A percentile compares a stretch with the other conserved stretches of the same genome.
Evolutionary conservation across 257 asterid genomes (phyloP).

Genomic region (Jacaranda copaia): DNA sequence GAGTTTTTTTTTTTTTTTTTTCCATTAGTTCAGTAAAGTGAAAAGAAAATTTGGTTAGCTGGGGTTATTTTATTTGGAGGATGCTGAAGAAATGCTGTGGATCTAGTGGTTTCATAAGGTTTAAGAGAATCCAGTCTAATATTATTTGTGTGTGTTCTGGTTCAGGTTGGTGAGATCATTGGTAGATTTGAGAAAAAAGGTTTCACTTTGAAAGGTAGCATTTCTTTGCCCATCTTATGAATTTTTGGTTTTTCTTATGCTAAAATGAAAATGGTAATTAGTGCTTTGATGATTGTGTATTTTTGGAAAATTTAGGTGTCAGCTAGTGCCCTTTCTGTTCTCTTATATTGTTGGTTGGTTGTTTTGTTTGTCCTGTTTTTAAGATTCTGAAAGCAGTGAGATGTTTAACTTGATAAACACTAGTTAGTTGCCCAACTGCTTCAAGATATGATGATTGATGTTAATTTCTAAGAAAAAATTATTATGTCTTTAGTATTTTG

Average conservation of each 20-base stretch:
- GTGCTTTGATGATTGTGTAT: conserved; percentile 23
- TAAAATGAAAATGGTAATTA: background rate
- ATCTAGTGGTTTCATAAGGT: background rate
- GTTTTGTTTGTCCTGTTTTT: too few species aligned
- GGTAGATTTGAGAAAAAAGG: conserved; percentile 88
- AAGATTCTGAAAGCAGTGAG: background rate
- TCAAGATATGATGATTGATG: background rate
- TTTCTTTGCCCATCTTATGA: background rate
- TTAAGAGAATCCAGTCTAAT: background rate
- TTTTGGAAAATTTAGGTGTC: background rate
- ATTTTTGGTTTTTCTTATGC: background rate
- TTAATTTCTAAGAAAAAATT: conserved; percentile 12
- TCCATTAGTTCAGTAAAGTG: background rate
- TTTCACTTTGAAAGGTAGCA: conserved; percentile 72
- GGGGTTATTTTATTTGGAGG: background rate
- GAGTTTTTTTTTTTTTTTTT: background rate
- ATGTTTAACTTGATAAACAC: conserved; percentile 10
- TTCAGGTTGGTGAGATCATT: conserved; percentile 83
- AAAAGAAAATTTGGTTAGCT: background rate
- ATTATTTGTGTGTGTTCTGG: background rate
- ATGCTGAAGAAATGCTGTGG: background rate
- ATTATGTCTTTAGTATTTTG: too few species aligned
- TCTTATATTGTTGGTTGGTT: background rate
- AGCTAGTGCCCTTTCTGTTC: background rate
- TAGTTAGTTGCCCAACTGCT: conserved; percentile 21